Evolutionary conservation across 2,329 filamentous ascomycete species (phyloP), one percentile per base, ranked within the genome.

Genomic region (Daldinia sp.): DNA sequence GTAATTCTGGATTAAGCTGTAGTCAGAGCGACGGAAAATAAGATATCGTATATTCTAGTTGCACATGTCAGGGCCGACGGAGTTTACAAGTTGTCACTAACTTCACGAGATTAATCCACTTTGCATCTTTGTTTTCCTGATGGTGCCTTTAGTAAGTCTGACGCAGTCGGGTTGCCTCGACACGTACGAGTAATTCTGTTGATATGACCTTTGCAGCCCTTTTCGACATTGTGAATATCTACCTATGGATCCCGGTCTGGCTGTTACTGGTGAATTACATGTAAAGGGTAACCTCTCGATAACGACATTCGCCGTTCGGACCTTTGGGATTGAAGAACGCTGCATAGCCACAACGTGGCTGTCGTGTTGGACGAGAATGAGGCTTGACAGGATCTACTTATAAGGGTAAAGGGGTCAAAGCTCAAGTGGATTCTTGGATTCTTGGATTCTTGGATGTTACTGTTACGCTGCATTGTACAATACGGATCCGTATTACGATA

Each of bases 81-180:
- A 25, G n/a, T 17, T 4, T 35, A 35, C 11, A n/a, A 30, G 43
- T 4, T 47, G 25, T 30, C 21, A 69, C 72, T 67, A 34, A 74
- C 72, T 74, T 73, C 5, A 73, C 69, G 8, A 74, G 58, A 34
- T 74, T 74, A 63, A 74, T 71, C 72, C 72, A 74, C 32, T 70
- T 70, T 11, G 72, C 72, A 56, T 74, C 72, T 57, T 73, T 73
- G 51, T 73, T 73, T 21, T 74, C 72, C 72, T 74, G 19, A 51
- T 43, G 17, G n/a, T 3, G 9, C 25, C 6, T 15, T 59, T 50
- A 61, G 58, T 32, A 47, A 57, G 10, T 23, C 32, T 30, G 1
- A 10, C 30, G 13, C 4, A n/a, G 2, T 3, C 15, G n/a, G 23
- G 27, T 47, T 10, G 25, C 1, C 30, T 45, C 10, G 15, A 10